These are phyloP conservation scores for Trichaptum fuscoviolaceum DNA, from an alignment of 768 basidiomycete genomes.

Conservation along the genomic window DNA sequence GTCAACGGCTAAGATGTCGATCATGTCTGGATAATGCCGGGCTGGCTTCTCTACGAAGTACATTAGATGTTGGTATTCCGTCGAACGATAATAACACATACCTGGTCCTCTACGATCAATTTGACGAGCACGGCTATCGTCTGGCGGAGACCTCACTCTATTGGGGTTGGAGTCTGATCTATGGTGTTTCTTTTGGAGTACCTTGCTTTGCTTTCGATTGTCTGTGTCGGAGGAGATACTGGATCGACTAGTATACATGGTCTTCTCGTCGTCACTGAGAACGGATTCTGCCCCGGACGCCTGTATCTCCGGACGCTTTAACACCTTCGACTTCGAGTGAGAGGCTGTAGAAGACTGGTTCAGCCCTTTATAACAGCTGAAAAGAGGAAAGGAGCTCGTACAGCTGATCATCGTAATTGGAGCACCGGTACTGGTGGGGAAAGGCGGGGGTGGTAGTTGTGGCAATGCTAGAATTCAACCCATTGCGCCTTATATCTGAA, in stretches of 20 bases:
- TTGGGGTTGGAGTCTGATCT: background rate
- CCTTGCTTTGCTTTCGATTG: background rate
- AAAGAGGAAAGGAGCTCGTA: background rate
- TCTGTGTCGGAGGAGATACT: background rate
- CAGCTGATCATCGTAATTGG: background rate
- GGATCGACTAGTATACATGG: background rate
- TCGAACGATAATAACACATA: too few relatives aligned
- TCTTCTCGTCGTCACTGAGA: background rate
- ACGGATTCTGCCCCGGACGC: background rate
- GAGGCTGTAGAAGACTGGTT: background rate
- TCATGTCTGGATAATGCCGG: conserved; percentile 38
- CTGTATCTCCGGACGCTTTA: background rate
- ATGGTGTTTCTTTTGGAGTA: background rate
- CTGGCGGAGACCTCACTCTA: background rate
- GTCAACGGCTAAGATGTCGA: conserved; percentile 49
- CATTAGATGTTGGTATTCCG: background rate
- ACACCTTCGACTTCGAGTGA: background rate
- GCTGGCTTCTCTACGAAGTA: background rate
- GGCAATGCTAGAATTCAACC: too few relatives aligned
- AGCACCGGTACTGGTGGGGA: too few relatives aligned
- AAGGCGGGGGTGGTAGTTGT: too few relatives aligned
- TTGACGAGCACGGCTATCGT: background rate
- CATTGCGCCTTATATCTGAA: too few relatives aligned
- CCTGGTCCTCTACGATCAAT: too few relatives aligned
- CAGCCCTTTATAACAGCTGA: background rate